phyloP scores from a whole-genome alignment of 768 basidiomycete genomes.

The Kwoniella dejecticola region DNA sequence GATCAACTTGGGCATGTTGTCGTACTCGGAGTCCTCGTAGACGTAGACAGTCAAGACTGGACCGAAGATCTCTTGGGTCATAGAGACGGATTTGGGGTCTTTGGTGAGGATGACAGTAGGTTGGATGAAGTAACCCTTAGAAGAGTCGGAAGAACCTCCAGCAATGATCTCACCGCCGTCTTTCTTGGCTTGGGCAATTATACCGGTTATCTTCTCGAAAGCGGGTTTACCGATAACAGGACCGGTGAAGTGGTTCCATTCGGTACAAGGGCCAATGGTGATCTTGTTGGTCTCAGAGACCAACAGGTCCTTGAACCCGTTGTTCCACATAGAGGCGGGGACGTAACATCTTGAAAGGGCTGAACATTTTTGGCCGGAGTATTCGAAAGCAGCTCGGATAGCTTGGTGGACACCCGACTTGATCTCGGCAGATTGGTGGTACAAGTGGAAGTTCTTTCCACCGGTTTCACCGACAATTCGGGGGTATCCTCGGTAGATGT shows the following conservation, averaged over 20 bases:
- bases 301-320: conserved; percentile 80
- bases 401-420: conserved; percentile 86
- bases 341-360: conserved; percentile 91
- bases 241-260: conserved; percentile 86
- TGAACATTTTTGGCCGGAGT: conserved; percentile 97
- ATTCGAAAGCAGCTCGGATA: conserved; percentile 89
- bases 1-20: conserved; percentile 81
- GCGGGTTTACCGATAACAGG: conserved; percentile 92
- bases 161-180: conserved; percentile 85
- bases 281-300: conserved; percentile 77
- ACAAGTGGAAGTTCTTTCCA: conserved; percentile 96
- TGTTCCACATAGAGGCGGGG: conserved; percentile 78
- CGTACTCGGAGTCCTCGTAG: conserved; percentile 82
- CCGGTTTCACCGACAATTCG: conserved; percentile 92
- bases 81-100: conserved; percentile 83
- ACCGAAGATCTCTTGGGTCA: conserved; percentile 95
- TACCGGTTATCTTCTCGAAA: conserved; percentile 79
- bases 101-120: conserved; percentile 92
- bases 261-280: conserved; percentile 73
- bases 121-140: conserved; percentile 88
- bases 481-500: conserved; percentile 84
- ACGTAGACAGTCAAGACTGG: conserved; percentile 92
- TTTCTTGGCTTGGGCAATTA: conserved; percentile 82
- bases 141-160: conserved; percentile 78
- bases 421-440: conserved; percentile 84